Conservation (phyloP, 805 yeast species). For the Yamadazyma paraphyllophila region DNA sequence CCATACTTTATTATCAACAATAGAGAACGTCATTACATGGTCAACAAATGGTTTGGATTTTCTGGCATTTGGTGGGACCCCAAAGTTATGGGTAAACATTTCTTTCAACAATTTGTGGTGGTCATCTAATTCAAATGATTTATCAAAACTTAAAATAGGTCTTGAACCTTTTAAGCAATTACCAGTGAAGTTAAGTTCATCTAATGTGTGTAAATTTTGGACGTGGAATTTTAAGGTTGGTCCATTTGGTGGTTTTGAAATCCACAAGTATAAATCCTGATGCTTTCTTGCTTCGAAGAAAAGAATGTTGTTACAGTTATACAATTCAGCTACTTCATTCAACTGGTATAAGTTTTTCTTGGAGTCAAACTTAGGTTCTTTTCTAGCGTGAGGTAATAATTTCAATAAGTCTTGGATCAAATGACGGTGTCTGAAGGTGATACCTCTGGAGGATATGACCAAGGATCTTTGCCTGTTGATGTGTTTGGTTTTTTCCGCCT, state of each 20-base stretch:
- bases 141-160: conserved; percentile 88
- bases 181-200: conserved; percentile 94
- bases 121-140: conserved; percentile 59
- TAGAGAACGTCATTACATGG: conserved; percentile 89
- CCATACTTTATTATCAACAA: conserved; percentile 94
- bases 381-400: conserved; percentile 90
- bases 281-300: conserved; percentile 97
- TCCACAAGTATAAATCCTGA: conserved; percentile 90
- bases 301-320: conserved; percentile 93
- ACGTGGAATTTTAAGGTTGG: conserved; percentile 93
- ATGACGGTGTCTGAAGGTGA: conserved; percentile 94
- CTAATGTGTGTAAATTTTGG: conserved; percentile 93
- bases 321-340: conserved; percentile 93
- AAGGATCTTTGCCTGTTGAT: conserved; percentile 86
- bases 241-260: conserved; percentile 96
- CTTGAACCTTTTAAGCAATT: conserved; percentile 94
- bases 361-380: conserved; percentile 93
- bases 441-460: conserved; percentile 90
- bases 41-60: conserved; percentile 93
- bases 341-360: conserved; percentile 85
- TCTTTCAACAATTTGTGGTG: conserved; percentile 81
- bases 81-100: conserved; percentile 51
- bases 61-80: conserved; percentile 93
- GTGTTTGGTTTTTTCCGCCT: conserved; percentile 50
- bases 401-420: conserved; percentile 75